phyloP scores from a whole-genome alignment of 805 yeast genomes.

The Maudiozyma turicensis region DNA sequence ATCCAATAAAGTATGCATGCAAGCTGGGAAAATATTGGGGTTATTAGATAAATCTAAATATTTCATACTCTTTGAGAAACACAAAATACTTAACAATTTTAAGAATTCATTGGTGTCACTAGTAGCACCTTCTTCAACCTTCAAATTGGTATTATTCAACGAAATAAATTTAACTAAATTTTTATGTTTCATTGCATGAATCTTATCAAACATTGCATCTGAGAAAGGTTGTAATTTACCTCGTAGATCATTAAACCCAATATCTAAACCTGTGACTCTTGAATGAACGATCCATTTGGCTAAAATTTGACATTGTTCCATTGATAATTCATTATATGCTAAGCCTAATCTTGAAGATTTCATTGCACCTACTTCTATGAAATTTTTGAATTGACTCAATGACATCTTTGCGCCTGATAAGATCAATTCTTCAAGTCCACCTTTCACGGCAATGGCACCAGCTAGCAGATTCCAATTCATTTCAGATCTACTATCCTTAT shows the following conservation, averaged over 20 bases:
- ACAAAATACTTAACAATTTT: slow-evolving; percentile 36
- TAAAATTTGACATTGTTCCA: slow-evolving; percentile 47
- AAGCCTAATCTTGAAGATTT: slow-evolving; percentile 61
- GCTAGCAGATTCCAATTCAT: slow-evolving; percentile 78
- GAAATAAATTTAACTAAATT: slow-evolving; percentile 42
- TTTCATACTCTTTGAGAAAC: slow-evolving; percentile 48
- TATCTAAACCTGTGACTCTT: slow-evolving; percentile 58
- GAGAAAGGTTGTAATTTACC: slow-evolving; percentile 27
- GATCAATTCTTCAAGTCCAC: slow-evolving; percentile 72
- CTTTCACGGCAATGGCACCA: slow-evolving; percentile 63
- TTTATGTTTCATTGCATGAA: slow-evolving; percentile 15
- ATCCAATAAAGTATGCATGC: slow-evolving; percentile 43
- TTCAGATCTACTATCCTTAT: slow-evolving; percentile 42
- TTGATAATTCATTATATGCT: slow-evolving; percentile 62
- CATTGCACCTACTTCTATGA: slow-evolving; percentile 51
- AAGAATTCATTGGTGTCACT: slow-evolving; percentile 25
- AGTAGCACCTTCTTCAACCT: slow-evolving; percentile 37
- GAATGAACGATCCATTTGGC: slow-evolving; percentile 46
- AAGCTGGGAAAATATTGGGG: slow-evolving; percentile 54
- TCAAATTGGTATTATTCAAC: slow-evolving; percentile 54
- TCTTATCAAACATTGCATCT: slow-evolving; percentile 18
- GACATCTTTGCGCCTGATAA: slow-evolving; percentile 73
- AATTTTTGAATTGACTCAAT: slow-evolving; percentile 42
- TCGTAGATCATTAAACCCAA: slow-evolving; percentile 69
- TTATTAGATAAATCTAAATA: slow-evolving; percentile 76